Base-by-base conservation (phyloP, 805 yeast species). In the Yarrowia deformans region DNA sequence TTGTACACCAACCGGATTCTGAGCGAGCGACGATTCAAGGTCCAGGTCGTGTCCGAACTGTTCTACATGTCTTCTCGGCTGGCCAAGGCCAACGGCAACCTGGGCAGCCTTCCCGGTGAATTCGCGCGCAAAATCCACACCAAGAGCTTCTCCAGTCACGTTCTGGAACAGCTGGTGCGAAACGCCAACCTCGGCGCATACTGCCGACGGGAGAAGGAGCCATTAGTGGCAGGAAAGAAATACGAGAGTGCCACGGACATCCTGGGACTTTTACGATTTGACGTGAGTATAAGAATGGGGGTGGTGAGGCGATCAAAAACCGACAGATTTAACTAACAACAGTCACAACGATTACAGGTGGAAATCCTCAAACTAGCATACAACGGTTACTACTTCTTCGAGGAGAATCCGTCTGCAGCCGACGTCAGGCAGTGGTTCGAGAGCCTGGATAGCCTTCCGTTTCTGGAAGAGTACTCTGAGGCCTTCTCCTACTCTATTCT, bases 401-500 rank as follows among this genome's bases (percentile, higher is more conserved):
- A 34, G 8, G 37, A 9, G 34, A 48, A 48, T n/a, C 68, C 68
- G 6, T 13, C 46, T 3, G 46, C 68, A 1, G 9, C 43, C 1
- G 56, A 63, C 29, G 68, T 63, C 16, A 35, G 39, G 46, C 34
- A 48, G n/a, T 63, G 68, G 68, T 63, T 63, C 40, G 32, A 48
- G 18, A n/a, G 46, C n/a, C 37, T 63, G 13, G 46, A 63, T 13
- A 16, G 23, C 3, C 37, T 49, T 2, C 46, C 46, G 29, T 49
- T 35, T 16, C 37, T 49, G 39, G 46, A 39, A 2, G 45, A 46
- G n/a, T 48, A 49, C 56, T 52, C 61, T 3, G 52, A 50, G 43
- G 32, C 37, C 4, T 50, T 23, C 42, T 50, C 69, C 6, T 45
- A 70, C 43, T 43, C 70, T 43, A 45, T 56, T 13, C 54, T 73